phyloP scores from a whole-genome alignment of 257 asterid species.

The Phtheirospermum japonicum region DNA sequence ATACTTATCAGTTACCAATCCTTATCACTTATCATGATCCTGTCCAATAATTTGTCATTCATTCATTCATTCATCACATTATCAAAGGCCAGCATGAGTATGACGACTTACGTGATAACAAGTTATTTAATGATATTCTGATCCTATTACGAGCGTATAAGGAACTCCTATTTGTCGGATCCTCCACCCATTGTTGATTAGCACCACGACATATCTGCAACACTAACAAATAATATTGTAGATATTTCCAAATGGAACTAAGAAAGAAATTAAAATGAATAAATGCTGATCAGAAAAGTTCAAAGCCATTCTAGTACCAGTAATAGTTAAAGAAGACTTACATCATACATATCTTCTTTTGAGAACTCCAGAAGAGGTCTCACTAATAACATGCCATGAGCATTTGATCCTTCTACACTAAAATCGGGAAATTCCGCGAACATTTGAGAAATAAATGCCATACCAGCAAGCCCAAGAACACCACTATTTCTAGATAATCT shows the following conservation, averaged over 20 bases:
- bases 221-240: conserved; percentile 15
- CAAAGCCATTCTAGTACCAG: conserved; percentile 6
- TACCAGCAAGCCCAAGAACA: conserved; percentile 95
- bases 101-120: conserved; percentile 57
- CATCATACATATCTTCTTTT: conserved; percentile 88
- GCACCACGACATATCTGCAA: conserved; percentile 69
- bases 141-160: conserved; percentile 86
- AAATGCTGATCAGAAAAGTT: not conserved
- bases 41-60: conserved; percentile 11
- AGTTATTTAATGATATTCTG: conserved; percentile 54
- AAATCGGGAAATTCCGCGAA: conserved; percentile 43
- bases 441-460: conserved; percentile 64
- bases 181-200: conserved; percentile 88
- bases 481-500: conserved; percentile 88
- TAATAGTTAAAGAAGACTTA: conserved; percentile 32
- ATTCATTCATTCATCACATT: conserved; percentile 2
- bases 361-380: conserved; percentile 82
- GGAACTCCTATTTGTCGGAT: conserved; percentile 77
- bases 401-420: conserved; percentile 36
- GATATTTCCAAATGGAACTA: conserved; percentile 24
- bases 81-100: conserved; percentile 18
- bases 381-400: conserved; percentile 60
- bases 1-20: conserved; percentile 10
- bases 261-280: conserved; percentile 14
- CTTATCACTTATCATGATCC: conserved; percentile 15